These are phyloP conservation scores for Citrus maxima DNA, from an alignment of 345 rosid species.

Conservation along the genomic window DNA sequence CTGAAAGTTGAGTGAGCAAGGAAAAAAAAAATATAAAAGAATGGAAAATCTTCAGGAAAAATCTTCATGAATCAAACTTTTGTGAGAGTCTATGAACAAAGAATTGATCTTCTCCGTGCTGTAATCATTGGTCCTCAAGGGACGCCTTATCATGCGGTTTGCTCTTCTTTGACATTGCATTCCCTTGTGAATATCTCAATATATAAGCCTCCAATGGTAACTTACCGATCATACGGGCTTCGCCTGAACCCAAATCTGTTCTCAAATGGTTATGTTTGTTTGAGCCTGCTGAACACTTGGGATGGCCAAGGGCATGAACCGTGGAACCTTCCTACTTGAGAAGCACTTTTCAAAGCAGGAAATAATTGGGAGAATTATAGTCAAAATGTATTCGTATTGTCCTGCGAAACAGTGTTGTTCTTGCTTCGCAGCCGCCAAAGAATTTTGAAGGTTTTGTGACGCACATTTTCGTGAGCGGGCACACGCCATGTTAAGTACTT, in stretches of 20 bases:
- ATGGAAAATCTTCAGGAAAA: conserved; percentile 12
- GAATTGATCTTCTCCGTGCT: conserved; percentile 20
- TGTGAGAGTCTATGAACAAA: conserved; percentile 15
- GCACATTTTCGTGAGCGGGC: conserved; percentile 16
- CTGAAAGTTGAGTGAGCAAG: neutral
- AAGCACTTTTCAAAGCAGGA: neutral
- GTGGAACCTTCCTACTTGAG: no score
- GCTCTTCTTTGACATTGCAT: conserved; percentile 10
- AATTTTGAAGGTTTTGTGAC: conserved; percentile 35
- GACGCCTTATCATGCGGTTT: conserved; percentile 7
- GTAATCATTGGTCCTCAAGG: conserved; percentile 7
- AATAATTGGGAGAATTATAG: conserved; percentile 14
- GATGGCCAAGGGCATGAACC: no score
- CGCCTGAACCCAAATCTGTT: conserved; percentile 22
- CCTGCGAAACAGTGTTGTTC: conserved; percentile 34
- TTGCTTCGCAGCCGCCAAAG: conserved; percentile 26
- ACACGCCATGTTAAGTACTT: conserved; percentile 23
- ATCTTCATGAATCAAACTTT: conserved; percentile 20
- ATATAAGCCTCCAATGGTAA: neutral
- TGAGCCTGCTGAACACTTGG: conserved; percentile 22
- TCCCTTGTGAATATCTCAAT: conserved; percentile 14
- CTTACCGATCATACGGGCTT: conserved; percentile 9
- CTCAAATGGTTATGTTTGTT: conserved; percentile 11
- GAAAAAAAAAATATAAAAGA: conserved; percentile 6
- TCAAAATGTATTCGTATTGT: neutral